Evolutionary conservation across 768 basidiomycete species (phyloP), one percentile per base, ranked within the genome.

Genomic region (Boletus eberwhitei): DNA sequence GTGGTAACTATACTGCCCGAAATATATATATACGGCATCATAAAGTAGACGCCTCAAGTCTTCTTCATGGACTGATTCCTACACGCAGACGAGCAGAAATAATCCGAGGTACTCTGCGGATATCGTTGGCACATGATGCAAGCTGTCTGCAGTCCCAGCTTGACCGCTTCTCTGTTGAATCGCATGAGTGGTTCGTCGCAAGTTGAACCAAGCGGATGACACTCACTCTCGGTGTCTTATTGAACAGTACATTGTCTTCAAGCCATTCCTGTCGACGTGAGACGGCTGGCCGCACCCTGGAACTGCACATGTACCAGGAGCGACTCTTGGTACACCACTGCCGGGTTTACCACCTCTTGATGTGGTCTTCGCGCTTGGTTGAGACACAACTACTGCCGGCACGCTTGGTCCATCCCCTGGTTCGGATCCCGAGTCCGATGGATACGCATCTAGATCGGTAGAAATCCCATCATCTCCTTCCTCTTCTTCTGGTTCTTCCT

Each of bases 121-220:
- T 79, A 71, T 39, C 71, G 73, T 61, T 83, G 68, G 61, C 85
- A 87, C 82, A 86, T 81, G 61, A 87, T 85, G 58, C 85, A 86
- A 11, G 80, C 76, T 14, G 73, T 64, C 34, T 72, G 79, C 34
- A 84, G 59, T 29, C 84, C 81, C 17, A 75, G 69, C 16, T 65
- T 69, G 13, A 86, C 83, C 1, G 83, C 84, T 62, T 86, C 82
- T 68, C 85, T 86, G 55, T 47, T 31, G 36, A 53, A 49, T 12
- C 29, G 37, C 16, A 46, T 59, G 53, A 63, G 50, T 55, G 22
- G 34, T 31, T 50, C 55, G 35, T 58, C 40, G 37, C 21, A 26
- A 26, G 35, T 21, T 48, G 45, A 8, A 36, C 57, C 47, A 46
- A 19, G 49, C 35, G 8, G 34, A 42, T 55, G 22, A 26, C n/a